A percentile compares a stretch with the other conserved stretches of the same genome.
Conservation (phyloP, 768 basidiomycete genomes). For the Mycena leptocephala region DNA sequence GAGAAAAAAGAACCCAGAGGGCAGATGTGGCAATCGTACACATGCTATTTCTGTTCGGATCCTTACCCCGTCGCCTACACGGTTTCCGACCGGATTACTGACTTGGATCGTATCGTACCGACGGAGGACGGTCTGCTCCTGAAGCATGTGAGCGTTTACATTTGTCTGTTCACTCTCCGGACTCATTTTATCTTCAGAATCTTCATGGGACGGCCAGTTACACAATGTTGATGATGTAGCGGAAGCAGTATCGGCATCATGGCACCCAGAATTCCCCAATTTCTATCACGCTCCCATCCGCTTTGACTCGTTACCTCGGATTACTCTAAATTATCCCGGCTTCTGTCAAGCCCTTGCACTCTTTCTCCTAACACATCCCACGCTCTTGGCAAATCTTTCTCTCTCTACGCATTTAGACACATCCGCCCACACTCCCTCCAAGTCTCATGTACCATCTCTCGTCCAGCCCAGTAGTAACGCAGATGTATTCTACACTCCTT, state of each 20-base stretch:
- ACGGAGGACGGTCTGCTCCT: conserved; percentile 23
- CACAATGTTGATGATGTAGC: conserved; percentile 24
- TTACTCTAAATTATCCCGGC: no score
- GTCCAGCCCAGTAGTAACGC: not conserved
- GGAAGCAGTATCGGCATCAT: no score
- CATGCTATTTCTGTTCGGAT: not conserved
- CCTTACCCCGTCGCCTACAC: conserved; percentile 1
- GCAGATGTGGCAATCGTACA: not conserved
- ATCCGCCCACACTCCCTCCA: not conserved
- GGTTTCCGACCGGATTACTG: not conserved
- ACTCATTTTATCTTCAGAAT: not conserved
- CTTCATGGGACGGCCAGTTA: not conserved
- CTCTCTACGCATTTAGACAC: not conserved
- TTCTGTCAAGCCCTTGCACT: no score
- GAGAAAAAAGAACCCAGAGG: not conserved
- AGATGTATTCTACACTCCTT: conserved; percentile 12
- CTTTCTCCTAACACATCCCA: not conserved
- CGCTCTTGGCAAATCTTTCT: not conserved
- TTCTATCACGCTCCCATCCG: not conserved
- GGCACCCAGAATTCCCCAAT: no score
- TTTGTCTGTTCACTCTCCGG: not conserved
- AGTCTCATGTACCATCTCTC: not conserved
- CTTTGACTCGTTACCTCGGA: not conserved
- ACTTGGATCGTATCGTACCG: conserved; percentile 1
- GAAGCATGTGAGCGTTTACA: conserved; percentile 6